Evolutionary conservation across 306 rosid genomes (phyloP).

Genomic region (Pyrus betulifolia): DNA sequence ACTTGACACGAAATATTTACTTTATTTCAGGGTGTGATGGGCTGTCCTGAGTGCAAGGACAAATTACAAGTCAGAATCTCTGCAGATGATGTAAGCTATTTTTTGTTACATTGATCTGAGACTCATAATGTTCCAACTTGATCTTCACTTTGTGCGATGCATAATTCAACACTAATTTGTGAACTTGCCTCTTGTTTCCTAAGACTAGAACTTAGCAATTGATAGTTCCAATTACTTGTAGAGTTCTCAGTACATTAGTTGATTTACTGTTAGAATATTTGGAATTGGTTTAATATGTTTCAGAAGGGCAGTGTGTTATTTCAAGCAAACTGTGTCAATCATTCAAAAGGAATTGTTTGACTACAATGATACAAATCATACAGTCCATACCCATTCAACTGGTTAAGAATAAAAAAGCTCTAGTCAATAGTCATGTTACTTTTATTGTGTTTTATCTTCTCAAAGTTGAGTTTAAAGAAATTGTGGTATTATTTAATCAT

Average conservation of each 20-base stretch:
- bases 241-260: neutral
- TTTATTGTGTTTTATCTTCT: neutral
- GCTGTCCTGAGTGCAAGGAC: slow-evolving; percentile 84
- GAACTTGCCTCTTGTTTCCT: neutral
- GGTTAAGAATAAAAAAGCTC: neutral
- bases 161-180: neutral
- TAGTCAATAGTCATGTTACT: neutral
- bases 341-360: neutral
- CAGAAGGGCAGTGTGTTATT: neutral
- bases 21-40: slow-evolving; percentile 83
- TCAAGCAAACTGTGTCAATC: neutral
- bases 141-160: neutral
- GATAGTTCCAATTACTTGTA: neutral
- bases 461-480: neutral
- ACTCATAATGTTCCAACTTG: neutral
- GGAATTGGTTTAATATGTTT: neutral
- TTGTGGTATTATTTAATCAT: neutral
- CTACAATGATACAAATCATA: neutral
- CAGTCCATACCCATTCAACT: neutral
- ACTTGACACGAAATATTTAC: slow-evolving; percentile 20
- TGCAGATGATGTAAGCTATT: slow-evolving; percentile 80
- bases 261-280: neutral
- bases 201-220: neutral
- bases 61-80: slow-evolving; percentile 79
- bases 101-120: neutral